Evolutionary conservation across 2,329 filamentous ascomycete genomes (phyloP).

Genomic region (Penicillium sp.): DNA sequence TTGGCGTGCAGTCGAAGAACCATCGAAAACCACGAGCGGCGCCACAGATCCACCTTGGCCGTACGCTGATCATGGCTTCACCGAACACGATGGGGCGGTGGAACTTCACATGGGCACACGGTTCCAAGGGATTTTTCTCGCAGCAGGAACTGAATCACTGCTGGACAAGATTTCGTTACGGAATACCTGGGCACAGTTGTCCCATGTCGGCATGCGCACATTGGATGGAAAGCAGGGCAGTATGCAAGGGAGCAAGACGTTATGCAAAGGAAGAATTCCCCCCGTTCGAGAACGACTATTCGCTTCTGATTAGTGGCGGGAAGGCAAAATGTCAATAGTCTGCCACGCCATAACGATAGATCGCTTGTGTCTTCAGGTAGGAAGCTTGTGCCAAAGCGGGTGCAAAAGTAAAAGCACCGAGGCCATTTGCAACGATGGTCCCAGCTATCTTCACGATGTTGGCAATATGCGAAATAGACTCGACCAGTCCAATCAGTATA

Average conservation of each 20-base stretch:
- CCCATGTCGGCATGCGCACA: not conserved
- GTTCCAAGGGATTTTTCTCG: not conserved
- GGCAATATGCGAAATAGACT: not conserved
- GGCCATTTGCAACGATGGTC: too few relatives aligned
- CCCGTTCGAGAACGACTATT: not conserved
- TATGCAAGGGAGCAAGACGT: not conserved
- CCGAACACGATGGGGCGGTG: not conserved
- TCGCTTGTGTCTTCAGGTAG: not conserved
- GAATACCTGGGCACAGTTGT: too few relatives aligned
- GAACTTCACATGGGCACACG: not conserved
- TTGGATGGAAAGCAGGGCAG: not conserved
- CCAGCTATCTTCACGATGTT: not conserved
- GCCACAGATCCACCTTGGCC: constrained; percentile 1
- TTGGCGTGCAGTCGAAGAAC: constrained; percentile 16
- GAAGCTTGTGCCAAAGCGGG: not conserved
- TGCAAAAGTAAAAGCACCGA: too few relatives aligned
- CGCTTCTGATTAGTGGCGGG: not conserved
- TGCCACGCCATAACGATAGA: not conserved
- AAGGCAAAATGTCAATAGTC: not conserved
- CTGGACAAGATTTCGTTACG: too few relatives aligned
- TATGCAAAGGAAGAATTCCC: not conserved
- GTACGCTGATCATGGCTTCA: not conserved
- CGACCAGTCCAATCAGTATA: not conserved
- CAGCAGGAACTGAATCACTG: not conserved
- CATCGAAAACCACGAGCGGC: constrained; percentile 11